Base-by-base conservation (phyloP, 768 basidiomycete species). In the Fistulinella prunicolor region DNA sequence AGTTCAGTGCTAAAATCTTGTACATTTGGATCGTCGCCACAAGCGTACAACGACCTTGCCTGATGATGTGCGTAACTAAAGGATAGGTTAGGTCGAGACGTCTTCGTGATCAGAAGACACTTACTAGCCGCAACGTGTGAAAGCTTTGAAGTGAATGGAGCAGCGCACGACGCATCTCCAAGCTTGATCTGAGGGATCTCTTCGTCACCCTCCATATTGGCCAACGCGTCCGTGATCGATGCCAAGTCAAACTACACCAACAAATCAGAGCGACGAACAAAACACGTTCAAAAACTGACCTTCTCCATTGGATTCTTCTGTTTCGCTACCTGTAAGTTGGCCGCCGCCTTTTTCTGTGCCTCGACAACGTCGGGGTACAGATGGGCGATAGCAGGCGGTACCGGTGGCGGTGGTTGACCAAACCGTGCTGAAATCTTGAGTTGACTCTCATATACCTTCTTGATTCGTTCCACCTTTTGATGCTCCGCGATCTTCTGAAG, bases 11-110 rank as follows among this genome's bases (percentile, higher is more conserved):
- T 30, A 99, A 75, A 57, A 99, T 99, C 75, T 97, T 96, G 82
- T 97, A 99, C 96, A 99, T 99, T 71, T 99, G 96, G 45, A 95
- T 88, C 3, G 96, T 99, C 2, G 96, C 96, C 38, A 98, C 96
- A 16, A 99, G 82, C 1, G 96, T 99, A 73, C 96, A 98, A 23
- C 96, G 90, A 20, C 96, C 96, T 70, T 98, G 96, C 17, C 96
- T 84, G 57, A 99, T 96, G 65, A 99, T 97, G 64, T 95, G 94
- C 17, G 90, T 87, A 60, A 99, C 93, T 94, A 53, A 19, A 46
- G 3, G n/a, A 42, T 35, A 34, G 26, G 6, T 29, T 47, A 22
- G 53, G 54, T 35, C 3, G 12, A 42, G 2, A 36, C 20, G 5
- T 16, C 6, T 17, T 10, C 3, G 10, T 20, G 22, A 21, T 6